Evolutionary conservation across 768 basidiomycete species (phyloP), one percentile per base, ranked within the genome.

Genomic region (Boletus subcaerulescens): DNA sequence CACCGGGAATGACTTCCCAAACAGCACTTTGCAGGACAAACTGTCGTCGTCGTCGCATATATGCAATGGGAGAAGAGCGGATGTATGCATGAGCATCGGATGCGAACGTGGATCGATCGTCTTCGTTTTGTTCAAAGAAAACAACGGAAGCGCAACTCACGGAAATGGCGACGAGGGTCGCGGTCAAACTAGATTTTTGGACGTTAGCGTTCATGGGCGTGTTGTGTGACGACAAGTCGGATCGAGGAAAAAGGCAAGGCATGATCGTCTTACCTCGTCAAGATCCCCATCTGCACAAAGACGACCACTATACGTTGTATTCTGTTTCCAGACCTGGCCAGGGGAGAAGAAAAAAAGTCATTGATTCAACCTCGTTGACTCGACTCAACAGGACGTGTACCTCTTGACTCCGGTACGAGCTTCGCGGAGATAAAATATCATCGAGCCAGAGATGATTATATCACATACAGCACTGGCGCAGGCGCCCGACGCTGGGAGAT

Each of bases 341-440:
- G 29, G 29, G 29, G 29, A 9, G 26, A 26, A 26, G 26, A 26
- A 26, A 1, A 26, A 26, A 2, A 31, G 5, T 29, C 26, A 14
- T 41, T 29, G 11, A 20, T 29, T 29, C 8, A 29, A 13, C 7
- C 14, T 49, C 39, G 7, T 26, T 12, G n/a, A 10, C 0, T 9
- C 10, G 17, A 3, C 17, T 46, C 29, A 14, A 11, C 7, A 5
- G 8, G 15, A 18, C 5, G 15, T 44, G 10, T 31, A 51, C 55
- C 55, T 56, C 38, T 9, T 46, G 29, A 47, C 24, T 10, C 55
- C 55, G 14, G 55, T 50, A 14, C 45, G 49, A 4, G 39, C 49
- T 24, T 56, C 49, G 1, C 45, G 49, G 12, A 56, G 49, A 33
- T 46, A 56, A 42, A 41, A 50, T 14, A 56, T 42, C 55, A 56